Evolutionary conservation across 2,329 filamentous ascomycete genomes (phyloP).

Genomic region (Ascochyta rabiei): DNA sequence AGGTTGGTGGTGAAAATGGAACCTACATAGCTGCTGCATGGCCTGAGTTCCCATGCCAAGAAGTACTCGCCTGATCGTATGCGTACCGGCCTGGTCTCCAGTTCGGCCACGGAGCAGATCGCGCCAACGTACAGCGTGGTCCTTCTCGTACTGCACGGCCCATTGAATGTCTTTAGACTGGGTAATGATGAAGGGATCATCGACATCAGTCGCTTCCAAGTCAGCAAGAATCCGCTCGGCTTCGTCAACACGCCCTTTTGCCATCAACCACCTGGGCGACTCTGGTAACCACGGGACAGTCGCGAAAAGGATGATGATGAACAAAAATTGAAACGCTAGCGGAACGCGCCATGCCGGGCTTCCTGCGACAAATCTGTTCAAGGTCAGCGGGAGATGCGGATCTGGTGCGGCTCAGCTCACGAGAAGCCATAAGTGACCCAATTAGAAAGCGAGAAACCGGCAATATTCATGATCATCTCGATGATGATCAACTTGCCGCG

Average conservation of each 20-base stretch:
- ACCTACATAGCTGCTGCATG: slow-evolving; percentile 56
- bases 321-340: slow-evolving; percentile 58
- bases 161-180: slow-evolving; percentile 57
- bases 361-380: slow-evolving; percentile 21
- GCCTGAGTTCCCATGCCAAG: slow-evolving; percentile 61
- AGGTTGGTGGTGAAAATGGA: slow-evolving; percentile 29
- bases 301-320: slow-evolving; percentile 54
- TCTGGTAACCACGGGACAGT: slow-evolving; percentile 58
- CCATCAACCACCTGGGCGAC: slow-evolving; percentile 56
- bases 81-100: slow-evolving; percentile 53
- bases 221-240: slow-evolving; percentile 57
- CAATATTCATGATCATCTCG: slow-evolving; percentile 59
- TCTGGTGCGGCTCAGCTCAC: slow-evolving; percentile 31
- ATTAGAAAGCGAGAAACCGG: slow-evolving; percentile 57
- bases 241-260: slow-evolving; percentile 52
- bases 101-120: slow-evolving; percentile 57
- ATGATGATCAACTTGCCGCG: slow-evolving; percentile 55
- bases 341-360: slow-evolving; percentile 32
- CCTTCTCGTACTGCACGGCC: slow-evolving; percentile 56
- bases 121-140: slow-evolving; percentile 58
- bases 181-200: slow-evolving; percentile 52
- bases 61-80: slow-evolving; percentile 57
- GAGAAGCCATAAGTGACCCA: slow-evolving; percentile 61
- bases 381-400: neutral
- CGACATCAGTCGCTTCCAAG: slow-evolving; percentile 52